Base-by-base conservation (phyloP, 1,139 yeast genomes). In the Lodderomyces metapsilosis region DNA sequence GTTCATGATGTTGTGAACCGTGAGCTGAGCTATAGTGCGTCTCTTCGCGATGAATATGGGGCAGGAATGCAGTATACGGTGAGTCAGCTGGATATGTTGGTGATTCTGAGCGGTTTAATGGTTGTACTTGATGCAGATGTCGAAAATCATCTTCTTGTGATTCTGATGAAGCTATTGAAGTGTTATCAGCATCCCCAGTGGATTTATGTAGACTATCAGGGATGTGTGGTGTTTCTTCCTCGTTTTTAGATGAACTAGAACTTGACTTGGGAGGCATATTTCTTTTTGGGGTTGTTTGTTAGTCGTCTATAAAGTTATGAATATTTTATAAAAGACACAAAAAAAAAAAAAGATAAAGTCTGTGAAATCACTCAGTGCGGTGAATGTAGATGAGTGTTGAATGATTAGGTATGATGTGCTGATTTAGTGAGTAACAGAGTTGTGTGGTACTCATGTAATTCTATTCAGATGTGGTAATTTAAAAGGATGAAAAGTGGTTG, bases 151-250 rank as follows among this genome's bases (percentile, higher is more conserved):
- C 21, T 23, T 33, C 38, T 25, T 36, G 41, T 4, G 40, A 32
- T 22, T 35, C 43, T 23, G 43, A 33, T n/a, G 47, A 35, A 8
- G 45, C 39, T 30, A 38, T 37, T n/a, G 47, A 38, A 3, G 41
- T 34, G 12, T 39, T 18, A 18, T 37, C 43, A 13, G 32, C 12
- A 4, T 13, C 27, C 3, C 21, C 36, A 21, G 6, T 12, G 3
- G 25, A n/a, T 20, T 18, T n/a, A 22, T 20, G n/a, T 13, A 33
- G 16, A 22, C 16, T 20, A 21, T 21, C 20, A 20, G 36, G 36
- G 5, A 10, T 8, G 25, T 12, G 12, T n/a, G 25, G 3, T 12
- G 20, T 20, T 4, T 21, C 25, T 12, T 25, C 25, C 8, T 25
- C 30, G 4, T 25, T n/a, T 5, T n/a, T 24, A 9, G 27, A 24